Evolutionary conservation across 2,329 filamentous ascomycete genomes (phyloP).

Genomic region (Bipolaris zeicola): DNA sequence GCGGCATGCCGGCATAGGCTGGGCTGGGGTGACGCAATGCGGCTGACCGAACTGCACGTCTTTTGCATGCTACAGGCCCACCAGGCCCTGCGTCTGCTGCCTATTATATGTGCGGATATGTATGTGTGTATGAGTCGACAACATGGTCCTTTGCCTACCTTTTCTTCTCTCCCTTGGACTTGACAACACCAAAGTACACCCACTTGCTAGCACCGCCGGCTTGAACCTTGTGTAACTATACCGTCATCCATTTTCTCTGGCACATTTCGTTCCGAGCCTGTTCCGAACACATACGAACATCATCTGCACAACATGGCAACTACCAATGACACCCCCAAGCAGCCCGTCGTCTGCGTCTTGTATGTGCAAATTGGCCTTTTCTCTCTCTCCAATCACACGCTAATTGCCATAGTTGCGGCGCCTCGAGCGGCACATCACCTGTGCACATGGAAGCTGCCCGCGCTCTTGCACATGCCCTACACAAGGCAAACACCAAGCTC

Average conservation of each 20-base stretch:
- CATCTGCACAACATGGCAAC: constrained; percentile 26
- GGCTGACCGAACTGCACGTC: constrained; percentile 12
- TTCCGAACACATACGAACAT: constrained; percentile 12
- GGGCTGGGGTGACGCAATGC: constrained; percentile 21
- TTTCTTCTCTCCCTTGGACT: not conserved
- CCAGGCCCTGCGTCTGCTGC: not conserved
- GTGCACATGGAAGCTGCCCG: constrained; percentile 79
- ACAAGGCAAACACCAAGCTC: constrained; percentile 76
- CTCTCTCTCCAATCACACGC: constrained; percentile 1
- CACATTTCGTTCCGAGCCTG: constrained; percentile 17
- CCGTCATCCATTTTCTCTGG: constrained; percentile 6
- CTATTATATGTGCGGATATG: too few relatives aligned
- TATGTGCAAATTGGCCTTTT: constrained; percentile 45
- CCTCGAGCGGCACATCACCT: constrained; percentile 73
- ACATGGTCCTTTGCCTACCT: not conserved
- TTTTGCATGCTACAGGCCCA: not conserved
- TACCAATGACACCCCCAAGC: constrained; percentile 24
- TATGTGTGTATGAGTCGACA: constrained; percentile 12
- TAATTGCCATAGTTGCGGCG: constrained; percentile 70
- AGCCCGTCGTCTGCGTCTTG: constrained; percentile 87
- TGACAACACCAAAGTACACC: constrained; percentile 1
- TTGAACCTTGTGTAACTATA: constrained; percentile 3
- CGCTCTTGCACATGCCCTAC: constrained; percentile 73
- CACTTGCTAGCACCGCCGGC: not conserved
- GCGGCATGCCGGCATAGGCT: constrained; percentile 12